Base-by-base conservation (phyloP, 331 rosid genomes). In the Malus hybrid region DNA sequence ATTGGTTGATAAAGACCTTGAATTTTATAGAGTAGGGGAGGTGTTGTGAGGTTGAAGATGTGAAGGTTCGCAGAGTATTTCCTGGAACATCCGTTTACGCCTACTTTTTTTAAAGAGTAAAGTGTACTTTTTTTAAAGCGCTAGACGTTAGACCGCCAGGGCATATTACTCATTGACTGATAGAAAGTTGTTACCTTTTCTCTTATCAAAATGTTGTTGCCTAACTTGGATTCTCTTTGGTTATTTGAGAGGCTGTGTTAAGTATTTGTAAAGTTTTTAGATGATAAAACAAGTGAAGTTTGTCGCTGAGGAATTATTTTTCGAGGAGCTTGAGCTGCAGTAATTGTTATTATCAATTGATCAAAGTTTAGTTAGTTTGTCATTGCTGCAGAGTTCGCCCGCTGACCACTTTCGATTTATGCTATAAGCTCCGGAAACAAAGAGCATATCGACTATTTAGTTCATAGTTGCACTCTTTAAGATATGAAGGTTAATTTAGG, bases 121-220 rank as follows among this genome's bases (percentile, higher is more conserved):
- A 24, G 24, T 24, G 66, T 24, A 59, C 1, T 34, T 6, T 34
- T 34, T 31, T 31, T 31, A 24, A 88, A 83, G 24, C 83, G 80
- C 14, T 87, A 83, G 81, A 63, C 50, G 6, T 19, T 6, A 6
- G 24, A 13, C 1, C 44, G 29, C 34, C 55, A 54, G 54, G 18
- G 66, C 33, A 56, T 56, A 36, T 16, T 3, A 20, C 33, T 34
- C 7, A 18, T 63, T 63, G 39, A 29, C 67, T 63, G 20, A 63
- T 29, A 63, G 19, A 15, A 60, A 28, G 36, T 28, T 29, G 20
- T 14, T 9, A 3, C 44, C 44, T 39, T 63, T 63, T 6, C 7
- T 29, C 39, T 28, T 29, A 29, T 63, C 42, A 6, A 63, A 28
- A 5, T 28, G 5, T 12, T 14, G 42, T 14, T 14, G 14, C 12